Evolutionary conservation across 2,329 filamentous ascomycete species (phyloP).

Genomic region (Aureobasidium sp.): DNA sequence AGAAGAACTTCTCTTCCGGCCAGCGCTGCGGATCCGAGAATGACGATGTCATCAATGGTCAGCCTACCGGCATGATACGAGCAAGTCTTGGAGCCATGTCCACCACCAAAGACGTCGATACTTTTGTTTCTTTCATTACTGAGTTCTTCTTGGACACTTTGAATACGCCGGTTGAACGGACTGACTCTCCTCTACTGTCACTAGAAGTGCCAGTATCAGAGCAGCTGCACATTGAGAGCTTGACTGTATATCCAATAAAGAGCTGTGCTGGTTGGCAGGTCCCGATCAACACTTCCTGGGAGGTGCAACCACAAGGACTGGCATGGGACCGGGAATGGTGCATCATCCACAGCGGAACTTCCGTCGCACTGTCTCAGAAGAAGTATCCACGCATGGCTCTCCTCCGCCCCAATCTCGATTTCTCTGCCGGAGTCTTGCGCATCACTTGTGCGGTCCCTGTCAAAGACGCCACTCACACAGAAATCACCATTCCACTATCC

Average conservation of each 20-base stretch:
- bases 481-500: slow-evolving; percentile 54
- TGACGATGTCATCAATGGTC: slow-evolving; percentile 76
- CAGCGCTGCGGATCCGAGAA: slow-evolving; percentile 77
- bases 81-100: slow-evolving; percentile 90
- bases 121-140: slow-evolving; percentile 47
- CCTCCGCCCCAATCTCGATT: slow-evolving; percentile 66
- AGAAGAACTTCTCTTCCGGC: slow-evolving; percentile 74
- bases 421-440: slow-evolving; percentile 57
- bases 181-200: neutral
- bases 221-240: slow-evolving; percentile 38
- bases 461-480: neutral
- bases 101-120: slow-evolving; percentile 63
- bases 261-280: slow-evolving; percentile 78
- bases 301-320: slow-evolving; percentile 72
- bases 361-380: slow-evolving; percentile 82
- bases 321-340: slow-evolving; percentile 98
- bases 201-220: neutral
- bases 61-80: slow-evolving; percentile 81
- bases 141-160: slow-evolving; percentile 29
- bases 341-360: slow-evolving; percentile 77
- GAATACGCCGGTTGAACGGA: neutral
- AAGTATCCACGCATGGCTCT: slow-evolving; percentile 81
- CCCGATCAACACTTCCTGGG: slow-evolving; percentile 60
- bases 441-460: slow-evolving; percentile 36
- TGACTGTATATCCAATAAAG: slow-evolving; percentile 81